phyloP scores from a whole-genome alignment of 345 rosid species.

The rapeseed (Brassica napus) region DNA sequence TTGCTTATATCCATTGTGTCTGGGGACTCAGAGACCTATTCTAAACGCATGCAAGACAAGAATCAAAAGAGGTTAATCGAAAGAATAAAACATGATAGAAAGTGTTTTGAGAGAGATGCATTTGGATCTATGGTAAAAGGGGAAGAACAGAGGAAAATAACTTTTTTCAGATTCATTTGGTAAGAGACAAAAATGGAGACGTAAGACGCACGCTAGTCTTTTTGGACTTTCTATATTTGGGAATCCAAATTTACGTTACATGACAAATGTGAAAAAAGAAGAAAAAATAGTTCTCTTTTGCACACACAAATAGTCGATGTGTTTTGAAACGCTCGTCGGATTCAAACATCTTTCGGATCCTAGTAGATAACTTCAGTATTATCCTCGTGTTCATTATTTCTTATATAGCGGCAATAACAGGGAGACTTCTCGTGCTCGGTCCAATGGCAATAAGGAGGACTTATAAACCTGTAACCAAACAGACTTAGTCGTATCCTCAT shows the following conservation, averaged over 20 bases:
- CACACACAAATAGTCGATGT: not conserved
- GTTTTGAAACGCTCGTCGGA: not conserved
- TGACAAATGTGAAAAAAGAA: slow-evolving; percentile 4
- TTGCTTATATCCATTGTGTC: slow-evolving; percentile 80
- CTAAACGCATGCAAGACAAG: not conserved
- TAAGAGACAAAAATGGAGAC: slow-evolving; percentile 29
- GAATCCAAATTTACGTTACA: slow-evolving; percentile 9
- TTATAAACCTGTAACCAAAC: not conserved
- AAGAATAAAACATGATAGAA: slow-evolving; percentile 4
- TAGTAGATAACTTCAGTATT: slow-evolving; percentile 10
- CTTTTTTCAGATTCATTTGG: slow-evolving; percentile 17
- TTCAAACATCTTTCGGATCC: slow-evolving; percentile 10
- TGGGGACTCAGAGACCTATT: not conserved
- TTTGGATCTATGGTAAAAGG: slow-evolving; percentile 13
- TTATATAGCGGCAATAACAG: not conserved
- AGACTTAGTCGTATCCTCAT: not conserved
- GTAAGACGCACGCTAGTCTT: slow-evolving; percentile 17
- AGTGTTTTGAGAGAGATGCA: slow-evolving; percentile 18
- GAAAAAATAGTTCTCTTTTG: not conserved
- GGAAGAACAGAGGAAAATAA: slow-evolving; percentile 8
- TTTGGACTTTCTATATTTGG: slow-evolving; percentile 33
- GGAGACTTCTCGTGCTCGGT: not conserved
- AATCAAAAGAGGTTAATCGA: not conserved
- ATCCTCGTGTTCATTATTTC: not conserved
- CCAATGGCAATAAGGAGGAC: not conserved